Percentiles rank a stretch among this genome's conserved stretches.
Conservation (phyloP, 768 basidiomycete species). For the Termitomyces titanicus region DNA sequence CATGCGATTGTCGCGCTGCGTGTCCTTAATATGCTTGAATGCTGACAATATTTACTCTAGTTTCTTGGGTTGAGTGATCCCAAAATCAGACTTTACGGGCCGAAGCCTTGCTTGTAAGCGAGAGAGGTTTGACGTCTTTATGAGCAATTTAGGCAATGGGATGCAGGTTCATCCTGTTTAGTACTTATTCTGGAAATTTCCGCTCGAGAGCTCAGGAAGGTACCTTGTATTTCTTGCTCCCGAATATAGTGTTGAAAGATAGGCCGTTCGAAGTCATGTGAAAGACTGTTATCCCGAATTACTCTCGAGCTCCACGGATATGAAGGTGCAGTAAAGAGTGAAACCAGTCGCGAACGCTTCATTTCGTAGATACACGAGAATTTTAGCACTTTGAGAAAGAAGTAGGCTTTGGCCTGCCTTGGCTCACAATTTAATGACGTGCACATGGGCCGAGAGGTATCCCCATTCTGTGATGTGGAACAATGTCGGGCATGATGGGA, state of each 20-base stretch:
- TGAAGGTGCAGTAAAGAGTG: neutral
- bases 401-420: neutral
- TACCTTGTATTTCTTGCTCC: neutral
- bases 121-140: neutral
- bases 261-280: neutral
- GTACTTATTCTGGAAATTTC: slow-evolving; percentile 1
- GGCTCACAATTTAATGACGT: neutral
- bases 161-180: neutral
- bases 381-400: neutral
- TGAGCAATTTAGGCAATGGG: neutral
- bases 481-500: slow-evolving; percentile 8
- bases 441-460: neutral
- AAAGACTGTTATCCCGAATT: neutral
- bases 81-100: neutral
- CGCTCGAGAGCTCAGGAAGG: neutral
- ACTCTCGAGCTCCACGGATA: neutral
- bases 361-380: neutral
- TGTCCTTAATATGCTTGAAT: neutral
- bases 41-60: neutral
- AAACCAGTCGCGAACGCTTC: neutral
- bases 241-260: slow-evolving; percentile 4
- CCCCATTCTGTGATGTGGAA: slow-evolving; percentile 4
- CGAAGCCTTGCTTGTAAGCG: neutral
- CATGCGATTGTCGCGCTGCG: neutral
- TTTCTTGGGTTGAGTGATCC: neutral